A percentile compares a stretch with the other conserved stretches of the same genome.
These are phyloP conservation scores for Anthostomella pinea DNA, from an alignment of 2,329 filamentous ascomycete genomes.

Conservation along the genomic window DNA sequence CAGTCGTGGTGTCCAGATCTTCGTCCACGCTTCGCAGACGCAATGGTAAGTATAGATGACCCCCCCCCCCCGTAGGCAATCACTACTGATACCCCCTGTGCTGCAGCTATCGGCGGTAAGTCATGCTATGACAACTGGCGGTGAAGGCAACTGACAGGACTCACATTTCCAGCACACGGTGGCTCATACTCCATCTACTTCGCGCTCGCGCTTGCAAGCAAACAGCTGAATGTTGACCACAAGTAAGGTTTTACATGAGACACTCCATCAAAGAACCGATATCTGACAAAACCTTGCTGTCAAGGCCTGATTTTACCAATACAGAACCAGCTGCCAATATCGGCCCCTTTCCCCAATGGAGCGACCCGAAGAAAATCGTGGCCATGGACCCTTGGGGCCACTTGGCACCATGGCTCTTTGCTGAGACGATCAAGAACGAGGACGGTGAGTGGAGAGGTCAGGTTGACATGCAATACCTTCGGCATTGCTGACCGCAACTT, in stretches of 20 bases:
- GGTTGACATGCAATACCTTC: background rate
- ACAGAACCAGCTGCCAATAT: constrained; percentile 90
- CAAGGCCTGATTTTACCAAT: constrained; percentile 65
- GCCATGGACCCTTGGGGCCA: constrained; percentile 96
- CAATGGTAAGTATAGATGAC: constrained; percentile 59
- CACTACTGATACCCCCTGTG: constrained; percentile 15
- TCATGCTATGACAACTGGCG: constrained; percentile 6
- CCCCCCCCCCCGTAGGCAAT: constrained; percentile 4
- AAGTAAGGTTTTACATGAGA: constrained; percentile 40
- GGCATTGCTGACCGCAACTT: constrained; percentile 9
- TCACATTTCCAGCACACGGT: constrained; percentile 48
- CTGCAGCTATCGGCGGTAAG: constrained; percentile 56
- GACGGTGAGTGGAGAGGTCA: constrained; percentile 45
- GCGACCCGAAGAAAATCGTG: constrained; percentile 88
- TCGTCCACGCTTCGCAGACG: constrained; percentile 73
- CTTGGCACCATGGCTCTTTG: constrained; percentile 78
- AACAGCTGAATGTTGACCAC: constrained; percentile 81
- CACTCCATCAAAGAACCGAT: background rate
- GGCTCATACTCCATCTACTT: constrained; percentile 97
- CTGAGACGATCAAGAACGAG: constrained; percentile 73
- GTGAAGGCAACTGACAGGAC: constrained; percentile 6
- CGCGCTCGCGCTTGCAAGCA: constrained; percentile 86
- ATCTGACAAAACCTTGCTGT: constrained; percentile 10
- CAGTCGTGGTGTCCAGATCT: constrained; percentile 80
- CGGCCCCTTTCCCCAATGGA: constrained; percentile 87